Conservation (phyloP, 176 grass and related monocot genomes). For the Rhynchospora tenuis region DNA sequence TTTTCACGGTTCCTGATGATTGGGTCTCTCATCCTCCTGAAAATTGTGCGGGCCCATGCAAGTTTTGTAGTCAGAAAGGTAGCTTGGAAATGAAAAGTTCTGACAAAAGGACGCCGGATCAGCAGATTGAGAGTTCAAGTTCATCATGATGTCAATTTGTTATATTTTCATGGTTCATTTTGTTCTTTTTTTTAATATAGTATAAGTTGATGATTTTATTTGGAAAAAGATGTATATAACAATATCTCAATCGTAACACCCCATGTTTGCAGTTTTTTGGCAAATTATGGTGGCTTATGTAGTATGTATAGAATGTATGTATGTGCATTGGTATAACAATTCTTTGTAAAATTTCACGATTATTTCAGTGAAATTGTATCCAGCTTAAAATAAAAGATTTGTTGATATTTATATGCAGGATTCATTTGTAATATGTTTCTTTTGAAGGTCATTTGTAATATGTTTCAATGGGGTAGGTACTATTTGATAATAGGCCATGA, state of each 20-base stretch:
- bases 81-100: slow-evolving; percentile 31
- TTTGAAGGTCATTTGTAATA: not conserved
- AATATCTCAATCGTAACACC: slow-evolving; percentile 25
- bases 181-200: slow-evolving; percentile 26
- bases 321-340: slow-evolving; percentile 24
- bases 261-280: slow-evolving; percentile 84
- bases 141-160: not conserved
- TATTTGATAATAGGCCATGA: no score
- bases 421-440: not conserved
- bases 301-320: slow-evolving; percentile 38
- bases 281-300: slow-evolving; percentile 39
- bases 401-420: not conserved
- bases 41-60: slow-evolving; percentile 24
- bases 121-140: slow-evolving; percentile 34
- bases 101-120: slow-evolving; percentile 24
- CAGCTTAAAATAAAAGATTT: not conserved
- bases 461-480: no score
- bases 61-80: slow-evolving; percentile 50
- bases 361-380: slow-evolving; percentile 35
- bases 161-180: slow-evolving; percentile 19
- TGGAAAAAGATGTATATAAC: slow-evolving; percentile 45
- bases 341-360: slow-evolving; percentile 50
- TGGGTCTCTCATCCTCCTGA: slow-evolving; percentile 57
- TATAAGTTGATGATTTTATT: not conserved
- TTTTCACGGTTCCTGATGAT: slow-evolving; percentile 64